Evolutionary conservation across 306 rosid genomes (phyloP), one percentile per base, ranked within the genome.

Genomic region (Myrica gale): DNA sequence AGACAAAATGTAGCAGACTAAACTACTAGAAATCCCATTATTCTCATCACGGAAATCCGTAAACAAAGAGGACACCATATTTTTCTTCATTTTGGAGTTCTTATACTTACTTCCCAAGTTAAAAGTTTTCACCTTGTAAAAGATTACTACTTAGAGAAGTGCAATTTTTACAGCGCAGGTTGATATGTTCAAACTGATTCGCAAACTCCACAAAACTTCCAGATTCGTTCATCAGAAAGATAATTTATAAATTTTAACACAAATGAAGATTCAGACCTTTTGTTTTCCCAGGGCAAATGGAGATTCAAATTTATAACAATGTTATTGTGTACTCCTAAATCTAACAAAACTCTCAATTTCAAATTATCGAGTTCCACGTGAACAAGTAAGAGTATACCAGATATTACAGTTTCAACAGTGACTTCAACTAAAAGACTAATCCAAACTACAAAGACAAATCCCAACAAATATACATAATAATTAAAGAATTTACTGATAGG

Each of bases 381-480:
- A 39, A 37, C 21, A 15, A 37, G 68, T 37, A 20, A 62, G 68
- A 15, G 12, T 15, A 32, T n/a, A 54, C 9, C 44, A 13, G 7
- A 62, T 61, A 61, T 32, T 61, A 7, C 0, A 12, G 43, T 62
- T 6, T 13, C 19, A 37, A 62, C 19, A 13, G 7, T 37, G 39
- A 10, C 47, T 65, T 42, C 70, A 17, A 17, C 70, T n/a, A 65
- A 65, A n/a, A 42, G 50, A 65, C 48, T 65, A 65, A 21, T 39
- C 70, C 13, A 65, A 65, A 65, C 69, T 15, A 37, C 10, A 63
- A 55, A 19, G 26, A 55, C 12, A 19, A n/a, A 55, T 23, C 61
- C 61, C 1, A 55, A n/a, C 6, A 55, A 53, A 16, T 53, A 53
- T 13, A 13, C 6, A 53, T 16, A 54, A 9, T 4, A 1, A 17